A percentile compares a stretch with the other conserved stretches of the same genome.
These are phyloP conservation scores for Brassica balearica DNA, from an alignment of 441 rosid genomes.

Conservation along the genomic window DNA sequence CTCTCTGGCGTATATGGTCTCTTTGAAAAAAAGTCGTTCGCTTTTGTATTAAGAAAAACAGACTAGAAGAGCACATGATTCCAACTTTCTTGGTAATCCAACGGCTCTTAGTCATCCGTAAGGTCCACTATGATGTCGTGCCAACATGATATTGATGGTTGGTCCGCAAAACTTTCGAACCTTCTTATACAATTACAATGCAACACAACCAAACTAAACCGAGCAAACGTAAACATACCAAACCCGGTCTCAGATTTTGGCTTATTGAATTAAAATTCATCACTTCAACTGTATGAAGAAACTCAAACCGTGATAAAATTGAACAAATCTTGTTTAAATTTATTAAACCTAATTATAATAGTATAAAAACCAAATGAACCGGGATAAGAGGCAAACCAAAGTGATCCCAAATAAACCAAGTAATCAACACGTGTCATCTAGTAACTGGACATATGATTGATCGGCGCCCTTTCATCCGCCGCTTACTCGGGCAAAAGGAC, in stretches of 20 bases:
- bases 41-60: constrained; percentile 29
- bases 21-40: constrained; percentile 21
- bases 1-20: constrained; percentile 24
- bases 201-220: constrained; percentile 4
- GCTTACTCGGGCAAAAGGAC: constrained; percentile 31
- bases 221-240: not conserved
- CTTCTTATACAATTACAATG: not conserved
- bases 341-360: not conserved
- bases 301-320: not conserved
- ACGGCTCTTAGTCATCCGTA: constrained; percentile 30
- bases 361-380: not conserved
- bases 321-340: not conserved
- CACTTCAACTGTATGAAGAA: not conserved
- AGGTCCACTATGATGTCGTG: constrained; percentile 27
- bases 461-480: constrained; percentile 24
- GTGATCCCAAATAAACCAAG: not conserved
- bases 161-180: constrained; percentile 36
- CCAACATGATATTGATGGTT: constrained; percentile 27
- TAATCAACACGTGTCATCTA: constrained; percentile 1
- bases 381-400: constrained; percentile 17
- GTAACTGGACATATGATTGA: not conserved
- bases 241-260: not conserved
- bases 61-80: constrained; percentile 38
- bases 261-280: not conserved
- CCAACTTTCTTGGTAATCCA: constrained; percentile 43